Evolutionary conservation across 805 yeast genomes (phyloP).

Genomic region (Metschnikowia vanudenii): DNA sequence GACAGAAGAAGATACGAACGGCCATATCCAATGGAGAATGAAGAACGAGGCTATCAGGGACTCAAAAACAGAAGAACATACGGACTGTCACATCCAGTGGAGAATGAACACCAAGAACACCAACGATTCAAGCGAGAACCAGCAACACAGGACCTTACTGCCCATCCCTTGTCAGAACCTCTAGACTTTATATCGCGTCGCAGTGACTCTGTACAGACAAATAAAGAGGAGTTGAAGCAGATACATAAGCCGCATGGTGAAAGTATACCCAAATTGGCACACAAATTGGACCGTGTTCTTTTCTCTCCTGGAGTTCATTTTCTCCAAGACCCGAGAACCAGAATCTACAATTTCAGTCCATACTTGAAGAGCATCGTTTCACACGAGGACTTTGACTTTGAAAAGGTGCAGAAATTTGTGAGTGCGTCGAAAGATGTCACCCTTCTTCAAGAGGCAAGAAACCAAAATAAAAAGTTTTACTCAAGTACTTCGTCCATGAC

Average conservation of each 20-base stretch:
- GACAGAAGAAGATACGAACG: too few species aligned
- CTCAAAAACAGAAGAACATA: too few species aligned
- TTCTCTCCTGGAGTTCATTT: slow-evolving; percentile 82
- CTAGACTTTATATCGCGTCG: slow-evolving; percentile 1
- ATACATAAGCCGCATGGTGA: slow-evolving; percentile 22
- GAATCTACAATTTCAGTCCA: slow-evolving; percentile 67
- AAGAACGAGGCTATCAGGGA: too few species aligned
- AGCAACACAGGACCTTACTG: background rate
- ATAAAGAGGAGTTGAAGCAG: slow-evolving; percentile 14
- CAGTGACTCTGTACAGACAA: background rate
- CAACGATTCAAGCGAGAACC: background rate
- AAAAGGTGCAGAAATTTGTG: slow-evolving; percentile 53
- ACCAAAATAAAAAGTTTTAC: slow-evolving; percentile 42
- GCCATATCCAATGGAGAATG: too few species aligned
- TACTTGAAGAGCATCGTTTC: slow-evolving; percentile 57
- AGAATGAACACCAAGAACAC: too few species aligned
- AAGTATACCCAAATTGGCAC: slow-evolving; percentile 57
- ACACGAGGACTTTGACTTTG: slow-evolving; percentile 63
- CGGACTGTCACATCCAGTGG: too few species aligned
- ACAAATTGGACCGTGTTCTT: slow-evolving; percentile 66
- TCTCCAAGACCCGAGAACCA: slow-evolving; percentile 73
- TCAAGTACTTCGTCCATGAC: slow-evolving; percentile 93
- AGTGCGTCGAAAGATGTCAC: slow-evolving; percentile 65
- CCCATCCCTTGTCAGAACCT: background rate
- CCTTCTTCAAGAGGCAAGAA: slow-evolving; percentile 48